Conservation (phyloP, 2,329 filamentous ascomycete genomes). For the Clarireedia monteithiana region DNA sequence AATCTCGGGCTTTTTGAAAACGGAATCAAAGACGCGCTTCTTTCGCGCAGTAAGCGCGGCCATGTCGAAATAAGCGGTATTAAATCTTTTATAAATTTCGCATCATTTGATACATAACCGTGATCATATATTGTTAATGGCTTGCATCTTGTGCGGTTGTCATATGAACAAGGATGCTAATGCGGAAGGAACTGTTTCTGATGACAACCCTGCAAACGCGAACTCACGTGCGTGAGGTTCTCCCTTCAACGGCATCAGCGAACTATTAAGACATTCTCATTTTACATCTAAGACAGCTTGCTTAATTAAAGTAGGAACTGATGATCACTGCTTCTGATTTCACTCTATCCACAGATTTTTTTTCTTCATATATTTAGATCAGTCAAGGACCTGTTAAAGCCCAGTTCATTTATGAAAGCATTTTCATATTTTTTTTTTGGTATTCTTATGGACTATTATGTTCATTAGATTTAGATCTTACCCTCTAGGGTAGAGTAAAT, state of each 20-base stretch:
- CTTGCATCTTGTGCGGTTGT: too few species aligned
- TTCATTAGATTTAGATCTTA: not conserved
- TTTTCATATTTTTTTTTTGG: not conserved
- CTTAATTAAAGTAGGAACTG: too few species aligned
- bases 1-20: constrained; percentile 22
- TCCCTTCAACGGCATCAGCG: too few species aligned
- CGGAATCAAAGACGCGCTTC: constrained; percentile 28
- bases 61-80: not conserved
- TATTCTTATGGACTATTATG: not conserved
- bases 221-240: too few species aligned
- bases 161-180: too few species aligned
- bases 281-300: too few species aligned
- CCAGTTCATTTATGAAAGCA: not conserved
- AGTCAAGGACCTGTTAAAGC: not conserved
- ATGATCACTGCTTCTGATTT: too few species aligned
- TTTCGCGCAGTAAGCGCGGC: constrained; percentile 13
- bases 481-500: not conserved
- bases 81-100: not conserved
- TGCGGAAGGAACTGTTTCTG: too few species aligned
- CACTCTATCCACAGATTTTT: too few species aligned
- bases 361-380: too few species aligned
- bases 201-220: too few species aligned
- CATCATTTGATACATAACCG: not conserved
- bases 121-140: not conserved
- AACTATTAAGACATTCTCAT: too few species aligned